Conservation (phyloP, 164 flowering plant species). For the Liriodendron chinense region DNA sequence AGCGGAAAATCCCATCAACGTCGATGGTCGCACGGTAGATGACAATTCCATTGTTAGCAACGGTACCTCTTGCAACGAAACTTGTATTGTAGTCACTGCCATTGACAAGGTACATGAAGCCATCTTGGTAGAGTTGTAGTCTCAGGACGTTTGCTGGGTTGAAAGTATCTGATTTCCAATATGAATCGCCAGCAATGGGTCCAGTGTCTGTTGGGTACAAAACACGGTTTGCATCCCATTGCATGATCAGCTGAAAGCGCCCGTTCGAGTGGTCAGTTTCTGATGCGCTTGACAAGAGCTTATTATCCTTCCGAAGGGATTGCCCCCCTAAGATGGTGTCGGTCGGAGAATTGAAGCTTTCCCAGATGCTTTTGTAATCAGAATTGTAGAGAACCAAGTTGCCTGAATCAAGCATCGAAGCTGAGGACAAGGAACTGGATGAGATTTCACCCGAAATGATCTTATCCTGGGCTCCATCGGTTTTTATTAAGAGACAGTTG, state of each 20-base stretch:
- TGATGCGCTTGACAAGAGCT: background rate
- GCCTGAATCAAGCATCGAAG: constrained; percentile 44
- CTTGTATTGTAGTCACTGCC: background rate
- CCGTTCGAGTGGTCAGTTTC: background rate
- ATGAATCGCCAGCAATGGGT: background rate
- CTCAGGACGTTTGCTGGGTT: background rate
- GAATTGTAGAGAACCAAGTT: constrained; percentile 28
- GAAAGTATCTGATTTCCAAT: constrained; percentile 8
- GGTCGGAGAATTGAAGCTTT: constrained; percentile 8
- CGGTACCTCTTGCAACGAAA: background rate
- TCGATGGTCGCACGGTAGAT: constrained; percentile 17
- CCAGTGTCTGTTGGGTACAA: constrained; percentile 1
- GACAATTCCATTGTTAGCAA: background rate
- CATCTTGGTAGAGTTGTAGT: constrained; percentile 11
- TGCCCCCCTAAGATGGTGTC: constrained; percentile 9
- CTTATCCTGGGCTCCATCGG: background rate
- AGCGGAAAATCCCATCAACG: constrained; percentile 8
- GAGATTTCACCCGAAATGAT: background rate
- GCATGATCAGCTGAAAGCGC: constrained; percentile 5
- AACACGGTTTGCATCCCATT: constrained; percentile 6
- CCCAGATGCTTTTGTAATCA: background rate
- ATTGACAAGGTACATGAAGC: constrained; percentile 10
- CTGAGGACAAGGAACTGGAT: constrained; percentile 7
- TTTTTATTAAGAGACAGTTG: background rate
- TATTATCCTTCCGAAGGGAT: background rate